Base-by-base conservation (phyloP, 192 early-diverging fungal species). In the Geranomyces michiganensis region DNA sequence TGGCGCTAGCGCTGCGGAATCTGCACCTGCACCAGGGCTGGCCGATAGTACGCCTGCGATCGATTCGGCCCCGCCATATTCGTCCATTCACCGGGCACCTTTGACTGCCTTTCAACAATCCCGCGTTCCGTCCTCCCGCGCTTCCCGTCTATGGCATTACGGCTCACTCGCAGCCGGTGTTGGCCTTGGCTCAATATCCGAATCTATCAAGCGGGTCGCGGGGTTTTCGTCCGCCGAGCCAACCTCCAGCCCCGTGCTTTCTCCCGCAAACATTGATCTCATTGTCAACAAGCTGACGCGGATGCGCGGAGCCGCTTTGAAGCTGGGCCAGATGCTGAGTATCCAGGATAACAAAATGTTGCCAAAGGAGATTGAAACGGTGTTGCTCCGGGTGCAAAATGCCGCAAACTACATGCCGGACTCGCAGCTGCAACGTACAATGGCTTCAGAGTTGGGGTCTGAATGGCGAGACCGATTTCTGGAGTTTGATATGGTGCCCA, bases 251-350 rank as follows among this genome's bases (percentile, higher is more conserved):
- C 51, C 51, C 51, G 62, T 86, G 13, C 68, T 98, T 44, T 92
- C 80, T 56, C 83, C 83, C 13, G 80, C 81, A 0, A 99, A 96
- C 74, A 84, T 97, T 36, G 92, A 99, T 68, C 87, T 90, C 4
- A 79, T 99, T 14, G 94, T 96, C 7, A 83, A 77, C 46, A 92
- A 92, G 63, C 82, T 99, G 19, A 90, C 93, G 0, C 82, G 83
- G 41, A 97, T 99, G 95, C 89, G 97, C 43, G 97, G 97, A 0
- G 97, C 97, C 0, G 97, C 97, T 6, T 79, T 99, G 17, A 99
- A 99, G 71, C 85, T 99, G 41, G 97, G 95, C 5, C 97, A 99
- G 76, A 97, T 99, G 94, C 74, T 99, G 1, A 93, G 91, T 72
- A 99, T 99, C 70, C 97, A 99, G 81, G 79, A 85, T 46, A 58